Evolutionary conservation across 352 stramenopile species (phyloP).

Genomic region (Phytophthora fragariaefolia): DNA sequence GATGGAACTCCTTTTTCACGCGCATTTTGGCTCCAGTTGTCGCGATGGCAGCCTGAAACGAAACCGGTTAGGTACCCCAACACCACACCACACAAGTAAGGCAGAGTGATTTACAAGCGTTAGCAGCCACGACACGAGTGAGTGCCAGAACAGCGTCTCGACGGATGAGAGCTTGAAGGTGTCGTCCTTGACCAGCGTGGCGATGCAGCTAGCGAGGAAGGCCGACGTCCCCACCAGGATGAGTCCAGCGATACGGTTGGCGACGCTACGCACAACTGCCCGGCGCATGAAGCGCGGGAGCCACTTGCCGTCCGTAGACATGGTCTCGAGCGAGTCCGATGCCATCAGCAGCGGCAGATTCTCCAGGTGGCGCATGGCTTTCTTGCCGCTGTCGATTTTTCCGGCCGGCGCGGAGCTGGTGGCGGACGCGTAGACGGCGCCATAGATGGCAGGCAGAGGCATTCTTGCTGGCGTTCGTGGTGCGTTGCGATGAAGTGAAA

Average conservation of each 20-base stretch:
- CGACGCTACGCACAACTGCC: conserved; percentile 32
- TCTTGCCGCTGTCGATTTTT: conserved; percentile 44
- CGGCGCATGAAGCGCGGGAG: conserved; percentile 42
- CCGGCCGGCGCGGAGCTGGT: conserved; percentile 21
- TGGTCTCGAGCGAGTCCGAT: conserved; percentile 32
- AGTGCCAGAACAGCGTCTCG: conserved; percentile 76
- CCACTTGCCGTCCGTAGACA: conserved; percentile 36
- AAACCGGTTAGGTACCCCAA: not conserved
- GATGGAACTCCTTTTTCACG: conserved; percentile 49
- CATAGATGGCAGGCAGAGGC: conserved; percentile 40
- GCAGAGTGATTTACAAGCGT: conserved; percentile 45
- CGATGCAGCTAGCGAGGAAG: conserved; percentile 66
- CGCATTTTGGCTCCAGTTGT: conserved; percentile 31
- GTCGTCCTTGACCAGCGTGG: conserved; percentile 63
- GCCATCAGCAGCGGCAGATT: conserved; percentile 50
- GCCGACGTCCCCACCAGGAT: conserved; percentile 59
- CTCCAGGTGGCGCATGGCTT: conserved; percentile 48
- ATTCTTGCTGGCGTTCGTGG: conserved; percentile 4
- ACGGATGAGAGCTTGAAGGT: conserved; percentile 58
- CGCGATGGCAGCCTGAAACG: conserved; percentile 45
- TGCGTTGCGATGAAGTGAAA: conserved; percentile 13
- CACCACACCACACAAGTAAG: not conserved
- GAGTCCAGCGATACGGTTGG: conserved; percentile 40
- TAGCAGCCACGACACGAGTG: conserved; percentile 56
- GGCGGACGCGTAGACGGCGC: conserved; percentile 33